phyloP scores from a whole-genome alignment of 495 filamentous ascomycete genomes.

The Penicillium paxilli region DNA sequence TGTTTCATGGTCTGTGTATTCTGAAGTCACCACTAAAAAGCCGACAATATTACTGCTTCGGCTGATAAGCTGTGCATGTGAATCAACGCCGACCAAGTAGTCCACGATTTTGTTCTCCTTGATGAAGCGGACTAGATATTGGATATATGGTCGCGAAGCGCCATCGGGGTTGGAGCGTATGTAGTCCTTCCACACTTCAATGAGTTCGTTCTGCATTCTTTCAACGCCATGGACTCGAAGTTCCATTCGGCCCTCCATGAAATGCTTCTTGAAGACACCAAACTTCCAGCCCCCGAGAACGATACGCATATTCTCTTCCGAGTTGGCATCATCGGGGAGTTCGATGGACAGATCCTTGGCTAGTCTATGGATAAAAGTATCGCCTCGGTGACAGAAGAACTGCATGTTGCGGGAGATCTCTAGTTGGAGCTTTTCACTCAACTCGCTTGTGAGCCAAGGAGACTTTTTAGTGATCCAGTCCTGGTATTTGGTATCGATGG shows the following conservation, averaged over 20 bases:
- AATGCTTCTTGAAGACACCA: constrained; percentile 63
- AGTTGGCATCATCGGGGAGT: constrained; percentile 33
- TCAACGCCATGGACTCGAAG: constrained; percentile 73
- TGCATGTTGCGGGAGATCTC: constrained; percentile 26
- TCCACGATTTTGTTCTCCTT: constrained; percentile 66
- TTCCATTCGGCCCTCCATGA: constrained; percentile 86
- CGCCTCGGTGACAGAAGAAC: constrained; percentile 20
- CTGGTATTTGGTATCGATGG: constrained; percentile 36
- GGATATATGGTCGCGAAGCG: constrained; percentile 52
- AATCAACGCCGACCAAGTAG: constrained; percentile 87
- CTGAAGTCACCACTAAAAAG: constrained; percentile 80
- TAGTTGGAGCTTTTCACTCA: constrained; percentile 32
- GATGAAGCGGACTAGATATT: constrained; percentile 66
- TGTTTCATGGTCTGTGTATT: constrained; percentile 69
- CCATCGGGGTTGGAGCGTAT: constrained; percentile 39
- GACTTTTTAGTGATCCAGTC: constrained; percentile 40
- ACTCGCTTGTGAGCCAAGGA: constrained; percentile 36
- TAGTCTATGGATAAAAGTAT: constrained; percentile 28
- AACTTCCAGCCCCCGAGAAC: constrained; percentile 71
- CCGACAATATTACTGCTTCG: constrained; percentile 81
- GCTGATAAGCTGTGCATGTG: constrained; percentile 84
- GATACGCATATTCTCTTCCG: constrained; percentile 36
- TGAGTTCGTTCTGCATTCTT: constrained; percentile 69
- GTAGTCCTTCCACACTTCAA: constrained; percentile 58
- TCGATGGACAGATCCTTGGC: constrained; percentile 38